phyloP scores from a whole-genome alignment of 371 early-diverging fungal species.

The Parasitella parasitica region DNA sequence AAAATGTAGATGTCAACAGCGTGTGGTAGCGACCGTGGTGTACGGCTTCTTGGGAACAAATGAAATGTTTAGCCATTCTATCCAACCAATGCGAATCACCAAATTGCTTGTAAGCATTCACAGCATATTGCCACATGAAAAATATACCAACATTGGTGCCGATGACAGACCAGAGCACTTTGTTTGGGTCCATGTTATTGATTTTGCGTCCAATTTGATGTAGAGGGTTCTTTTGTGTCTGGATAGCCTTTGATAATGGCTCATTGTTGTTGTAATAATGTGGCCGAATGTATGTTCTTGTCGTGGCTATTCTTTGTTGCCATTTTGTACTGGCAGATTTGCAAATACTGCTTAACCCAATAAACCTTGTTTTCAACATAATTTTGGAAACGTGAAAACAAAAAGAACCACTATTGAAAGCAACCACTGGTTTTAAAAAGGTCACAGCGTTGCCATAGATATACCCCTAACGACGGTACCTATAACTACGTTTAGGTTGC shows the following conservation, averaged over 20 bases:
- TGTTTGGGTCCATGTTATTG: slow-evolving; percentile 37
- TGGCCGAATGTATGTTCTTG: slow-evolving; percentile 28
- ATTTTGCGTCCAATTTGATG: slow-evolving; percentile 23
- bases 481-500: too few relatives aligned
- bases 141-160: slow-evolving; percentile 52
- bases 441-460: too few relatives aligned
- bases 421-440: too few relatives aligned
- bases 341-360: not conserved
- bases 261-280: slow-evolving; percentile 26
- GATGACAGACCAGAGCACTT: slow-evolving; percentile 43
- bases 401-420: not conserved
- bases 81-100: slow-evolving; percentile 42
- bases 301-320: not conserved
- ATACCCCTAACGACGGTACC: too few relatives aligned
- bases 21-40: slow-evolving; percentile 46
- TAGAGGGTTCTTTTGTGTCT: slow-evolving; percentile 27
- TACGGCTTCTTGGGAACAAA: slow-evolving; percentile 35
- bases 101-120: slow-evolving; percentile 43
- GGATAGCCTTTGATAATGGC: slow-evolving; percentile 21
- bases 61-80: slow-evolving; percentile 52
- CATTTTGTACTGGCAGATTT: not conserved
- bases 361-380: not conserved
- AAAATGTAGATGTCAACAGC: slow-evolving; percentile 50
- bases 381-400: not conserved
- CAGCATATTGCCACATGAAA: slow-evolving; percentile 55